Evolutionary conservation across 2,329 filamentous ascomycete species (phyloP), one percentile per base, ranked within the genome.

Genomic region (Pseudocercospora fuligena): DNA sequence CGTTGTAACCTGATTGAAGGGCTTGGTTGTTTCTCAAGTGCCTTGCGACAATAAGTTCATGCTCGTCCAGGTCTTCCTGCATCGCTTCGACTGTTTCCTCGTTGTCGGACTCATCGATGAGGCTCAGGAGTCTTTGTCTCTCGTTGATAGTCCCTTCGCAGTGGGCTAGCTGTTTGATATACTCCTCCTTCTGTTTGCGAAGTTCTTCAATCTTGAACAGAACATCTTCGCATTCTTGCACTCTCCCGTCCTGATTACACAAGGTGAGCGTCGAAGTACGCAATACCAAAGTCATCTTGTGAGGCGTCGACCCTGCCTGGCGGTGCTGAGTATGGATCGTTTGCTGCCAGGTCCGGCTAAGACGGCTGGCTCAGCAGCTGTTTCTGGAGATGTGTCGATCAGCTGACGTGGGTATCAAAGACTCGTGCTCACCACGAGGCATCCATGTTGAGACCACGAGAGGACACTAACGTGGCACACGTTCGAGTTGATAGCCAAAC

Each of bases 361-460:
- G 19, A 49, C 46, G 46, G 46, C 23, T 25, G 51, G 11, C 19
- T 19, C 16, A 54, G 16, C 23, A n/a, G 51, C 21, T 54, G 51
- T 25, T 27, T 54, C 21, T 8, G 21, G 12, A 54, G 7, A 29
- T 40, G 5, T 40, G 25, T 54, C 51, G 21, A 54, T 54, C 51
- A 54, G 51, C 23, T 54, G 23, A 54, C 14, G 25, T 54, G 9
- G 51, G 51, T 21, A 25, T 29, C 27, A 9, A 54, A n/a, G 14
- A 54, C 51, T 54, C 51, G 16, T 54, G 51, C 51, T 54, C 25
- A 25, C 21, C 25, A 54, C 51, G 51, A 54, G 51, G 51, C 23
- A 54, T 54, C 51, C 51, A 54, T 54, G 23, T 29, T 54, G 51
- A 54, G 49, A 25, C 49, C 49, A 54, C 51, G 23, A 54, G 51